A percentile compares a stretch with the other conserved stretches of the same genome.
phyloP scores from a whole-genome alignment of 768 basidiomycete genomes.

The Calocybe gangraenosa region DNA sequence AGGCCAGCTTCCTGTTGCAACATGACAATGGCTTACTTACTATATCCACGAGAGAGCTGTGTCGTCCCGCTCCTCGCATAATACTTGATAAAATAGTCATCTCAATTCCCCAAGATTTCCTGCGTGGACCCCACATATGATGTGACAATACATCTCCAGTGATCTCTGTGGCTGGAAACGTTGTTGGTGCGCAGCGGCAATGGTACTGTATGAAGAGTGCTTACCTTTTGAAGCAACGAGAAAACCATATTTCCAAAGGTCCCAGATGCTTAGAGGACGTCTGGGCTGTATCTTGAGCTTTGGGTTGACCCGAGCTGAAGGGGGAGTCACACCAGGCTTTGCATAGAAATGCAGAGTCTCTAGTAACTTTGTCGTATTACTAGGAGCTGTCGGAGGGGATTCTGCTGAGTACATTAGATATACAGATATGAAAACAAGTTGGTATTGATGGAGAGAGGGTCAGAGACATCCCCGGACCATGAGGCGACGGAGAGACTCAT shows the following conservation, averaged over 20 bases:
- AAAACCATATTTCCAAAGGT: conserved; percentile 69
- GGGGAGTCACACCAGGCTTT: conserved; percentile 64
- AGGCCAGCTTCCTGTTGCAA: conserved; percentile 1
- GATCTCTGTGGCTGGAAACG: conserved; percentile 35
- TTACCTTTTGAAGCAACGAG: conserved; percentile 65
- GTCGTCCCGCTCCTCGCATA: conserved; percentile 78
- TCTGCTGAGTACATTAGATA: conserved; percentile 16
- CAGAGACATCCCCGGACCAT: conserved; percentile 10
- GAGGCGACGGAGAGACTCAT: neutral
- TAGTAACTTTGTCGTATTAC: conserved; percentile 22
- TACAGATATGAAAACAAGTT: too few species aligned
- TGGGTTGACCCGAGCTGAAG: conserved; percentile 68
- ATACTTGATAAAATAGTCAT: conserved; percentile 88
- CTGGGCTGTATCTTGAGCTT: conserved; percentile 57
- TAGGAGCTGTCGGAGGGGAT: conserved; percentile 1
- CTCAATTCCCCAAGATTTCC: conserved; percentile 90
- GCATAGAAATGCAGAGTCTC: conserved; percentile 52
- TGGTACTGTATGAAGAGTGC: neutral
- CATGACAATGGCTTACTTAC: conserved; percentile 37
- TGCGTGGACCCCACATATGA: conserved; percentile 81
- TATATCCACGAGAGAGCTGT: conserved; percentile 82
- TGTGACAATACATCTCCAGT: conserved; percentile 73
- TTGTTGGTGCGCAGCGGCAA: neutral
- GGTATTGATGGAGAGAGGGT: neutral
- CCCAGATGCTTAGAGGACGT: conserved; percentile 57